Base-by-base conservation (phyloP, 768 basidiomycete species). In the Inosperma sp. region DNA sequence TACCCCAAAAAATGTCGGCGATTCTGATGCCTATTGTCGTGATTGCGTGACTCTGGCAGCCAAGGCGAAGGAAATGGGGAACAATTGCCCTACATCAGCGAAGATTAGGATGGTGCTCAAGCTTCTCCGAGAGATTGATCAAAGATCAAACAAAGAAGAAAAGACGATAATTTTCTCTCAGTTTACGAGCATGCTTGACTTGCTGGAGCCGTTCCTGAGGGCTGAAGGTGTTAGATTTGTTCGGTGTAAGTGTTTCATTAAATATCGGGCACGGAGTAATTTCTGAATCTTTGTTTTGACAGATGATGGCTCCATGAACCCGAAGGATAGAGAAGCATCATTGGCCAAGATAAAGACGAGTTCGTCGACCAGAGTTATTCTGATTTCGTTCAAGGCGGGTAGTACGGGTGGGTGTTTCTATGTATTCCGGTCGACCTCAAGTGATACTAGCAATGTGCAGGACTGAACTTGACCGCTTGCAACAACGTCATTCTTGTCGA, bases 101-200 rank as follows among this genome's bases (percentile, higher is more conserved):
- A 99, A 99, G 69, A 89, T 92, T 46, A 77, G 84, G 26, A 92
- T 86, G 78, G 77, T 91, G 31, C 59, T 96, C 41, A 76, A 86
- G 59, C 66, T 97, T 8, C 70, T 99, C 34, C 58, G 70, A 9
- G 76, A 82, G 14, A 82, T 93, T 46, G 78, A 84, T 13, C 68
- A 74, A 41, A 74, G 80, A 45, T 75, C 80, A 9, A 68, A 78
- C 12, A 65, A 74, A 13, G 67, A 72, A 53, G 92, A 96, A 63
- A 99, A 97, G 77, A 95, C 93, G 0, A 98, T 98, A 56, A 83
- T 99, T 17, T 98, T 97, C 64, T 93, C 91, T 0, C 94, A 96
- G 62, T 91, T 91, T 55, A 97, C 95, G 1, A 76, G 78, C 46
- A 83, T 90, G 87, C 71, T 99, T 54, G 83, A 94, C 65, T 63